Conservation (phyloP, 345 rosid species). For the Lenwebbia sp. region DNA sequence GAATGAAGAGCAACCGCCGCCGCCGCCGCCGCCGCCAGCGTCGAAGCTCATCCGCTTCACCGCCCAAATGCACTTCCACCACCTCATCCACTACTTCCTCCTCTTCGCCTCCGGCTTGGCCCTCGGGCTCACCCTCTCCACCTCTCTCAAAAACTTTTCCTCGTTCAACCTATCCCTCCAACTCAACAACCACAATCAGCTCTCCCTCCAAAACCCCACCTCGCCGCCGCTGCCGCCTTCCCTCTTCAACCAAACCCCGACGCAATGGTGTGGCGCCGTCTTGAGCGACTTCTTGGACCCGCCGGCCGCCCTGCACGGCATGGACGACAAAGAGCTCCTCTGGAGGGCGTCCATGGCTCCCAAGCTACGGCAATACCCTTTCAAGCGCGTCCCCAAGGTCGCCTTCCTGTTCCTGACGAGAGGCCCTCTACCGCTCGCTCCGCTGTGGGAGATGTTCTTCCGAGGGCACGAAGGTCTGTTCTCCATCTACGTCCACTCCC, state of each 20-base stretch:
- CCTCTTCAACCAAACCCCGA: neutral
- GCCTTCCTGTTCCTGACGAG: conserved; percentile 84
- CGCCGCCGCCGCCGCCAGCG: neutral
- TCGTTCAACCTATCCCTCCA: conserved; percentile 23
- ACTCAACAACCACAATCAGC: neutral
- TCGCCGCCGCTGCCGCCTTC: neutral
- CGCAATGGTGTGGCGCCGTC: neutral
- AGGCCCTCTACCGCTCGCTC: conserved; percentile 60
- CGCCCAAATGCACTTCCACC: conserved; percentile 17
- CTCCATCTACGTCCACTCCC: conserved; percentile 64
- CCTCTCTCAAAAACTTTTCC: conserved; percentile 12
- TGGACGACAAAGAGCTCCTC: conserved; percentile 53
- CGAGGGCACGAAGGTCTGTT: conserved; percentile 49
- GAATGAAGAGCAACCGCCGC: neutral
- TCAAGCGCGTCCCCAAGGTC: conserved; percentile 42
- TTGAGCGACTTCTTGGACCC: conserved; percentile 15
- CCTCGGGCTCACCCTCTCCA: conserved; percentile 22
- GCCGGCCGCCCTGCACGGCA: conserved; percentile 33
- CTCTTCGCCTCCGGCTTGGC: conserved; percentile 35
- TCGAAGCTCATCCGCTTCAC: neutral
- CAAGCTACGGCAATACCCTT: conserved; percentile 9
- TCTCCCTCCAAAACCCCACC: neutral
- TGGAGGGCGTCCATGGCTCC: conserved; percentile 52
- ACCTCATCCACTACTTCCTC: conserved; percentile 19
- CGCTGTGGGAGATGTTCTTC: conserved; percentile 81